phyloP scores from a whole-genome alignment of 768 basidiomycete genomes.

The Macrocybe gigantea region DNA sequence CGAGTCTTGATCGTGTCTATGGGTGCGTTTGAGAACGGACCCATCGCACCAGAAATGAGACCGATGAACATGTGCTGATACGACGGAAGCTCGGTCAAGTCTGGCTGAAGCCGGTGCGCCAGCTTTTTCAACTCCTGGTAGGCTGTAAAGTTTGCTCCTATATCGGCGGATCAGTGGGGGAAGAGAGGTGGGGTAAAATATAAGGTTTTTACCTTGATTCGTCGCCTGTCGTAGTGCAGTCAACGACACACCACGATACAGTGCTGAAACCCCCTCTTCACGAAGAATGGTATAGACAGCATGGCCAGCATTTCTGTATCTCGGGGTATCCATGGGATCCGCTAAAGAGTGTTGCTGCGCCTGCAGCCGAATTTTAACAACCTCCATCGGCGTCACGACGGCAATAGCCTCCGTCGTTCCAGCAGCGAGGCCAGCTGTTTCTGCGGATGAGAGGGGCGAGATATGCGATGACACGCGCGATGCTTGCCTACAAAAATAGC shows the following conservation, averaged over 20 bases:
- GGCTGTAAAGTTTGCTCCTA: slow-evolving; percentile 94
- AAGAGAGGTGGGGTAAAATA: neutral
- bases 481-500: slow-evolving; percentile 81
- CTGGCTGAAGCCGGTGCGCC: slow-evolving; percentile 74
- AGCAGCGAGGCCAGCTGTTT: slow-evolving; percentile 84
- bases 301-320: slow-evolving; percentile 95
- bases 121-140: slow-evolving; percentile 95
- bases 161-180: neutral
- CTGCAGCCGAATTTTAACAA: slow-evolving; percentile 96
- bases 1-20: slow-evolving; percentile 95
- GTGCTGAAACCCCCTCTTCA: slow-evolving; percentile 80
- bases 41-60: slow-evolving; percentile 94
- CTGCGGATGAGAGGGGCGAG: slow-evolving; percentile 1
- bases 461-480: neutral
- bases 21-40: slow-evolving; percentile 96
- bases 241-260: slow-evolving; percentile 90
- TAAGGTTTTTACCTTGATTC: slow-evolving; percentile 69
- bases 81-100: slow-evolving; percentile 73
- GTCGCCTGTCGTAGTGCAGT: slow-evolving; percentile 96
- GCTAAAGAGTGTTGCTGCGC: slow-evolving; percentile 96
- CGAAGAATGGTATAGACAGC: slow-evolving; percentile 91
- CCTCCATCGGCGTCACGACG: slow-evolving; percentile 98
- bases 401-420: slow-evolving; percentile 93
- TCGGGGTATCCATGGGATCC: slow-evolving; percentile 88
- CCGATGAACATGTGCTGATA: slow-evolving; percentile 97